phyloP scores from a whole-genome alignment of 2,329 filamentous ascomycete species.

The Aspergillus quadrilineatus region DNA sequence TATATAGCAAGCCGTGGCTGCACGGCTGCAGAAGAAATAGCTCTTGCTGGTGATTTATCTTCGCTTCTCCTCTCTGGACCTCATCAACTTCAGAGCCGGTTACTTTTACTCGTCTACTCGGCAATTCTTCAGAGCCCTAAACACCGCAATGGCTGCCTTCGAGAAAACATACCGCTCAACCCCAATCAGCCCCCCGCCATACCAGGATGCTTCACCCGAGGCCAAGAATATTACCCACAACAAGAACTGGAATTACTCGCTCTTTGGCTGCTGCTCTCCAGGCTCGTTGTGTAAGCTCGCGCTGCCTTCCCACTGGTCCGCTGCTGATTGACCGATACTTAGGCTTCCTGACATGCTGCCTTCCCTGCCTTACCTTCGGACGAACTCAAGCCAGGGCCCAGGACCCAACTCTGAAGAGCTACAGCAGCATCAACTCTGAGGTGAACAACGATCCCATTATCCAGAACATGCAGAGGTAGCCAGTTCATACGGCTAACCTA shows the following conservation, averaged over 20 bases:
- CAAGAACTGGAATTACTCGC: constrained; percentile 18
- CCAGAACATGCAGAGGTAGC: too few species aligned
- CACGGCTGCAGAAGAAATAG: background rate
- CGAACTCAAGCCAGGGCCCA: constrained; percentile 17
- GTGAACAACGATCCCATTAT: background rate
- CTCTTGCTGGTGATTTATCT: background rate
- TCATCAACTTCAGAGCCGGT: too few species aligned
- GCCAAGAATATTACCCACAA: constrained; percentile 9
- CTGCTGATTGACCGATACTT: background rate
- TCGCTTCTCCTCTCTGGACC: background rate
- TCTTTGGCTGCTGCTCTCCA: constrained; percentile 17
- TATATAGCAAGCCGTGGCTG: background rate
- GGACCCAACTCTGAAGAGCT: constrained; percentile 10
- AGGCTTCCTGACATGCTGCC: constrained; percentile 19
- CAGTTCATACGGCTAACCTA: background rate
- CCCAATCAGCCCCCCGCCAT: constrained; percentile 8
- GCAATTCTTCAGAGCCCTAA: background rate
- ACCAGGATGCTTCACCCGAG: constrained; percentile 3
- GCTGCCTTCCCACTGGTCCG: background rate
- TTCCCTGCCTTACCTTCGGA: constrained; percentile 22
- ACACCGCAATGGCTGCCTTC: background rate
- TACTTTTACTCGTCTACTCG: background rate
- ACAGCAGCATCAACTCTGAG: constrained; percentile 15
- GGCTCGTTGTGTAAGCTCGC: constrained; percentile 19
- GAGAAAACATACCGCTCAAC: constrained; percentile 13